These are phyloP conservation scores for Lunasporangiospora selenospora DNA, from an alignment of 192 early-diverging fungal species.

Conservation along the genomic window DNA sequence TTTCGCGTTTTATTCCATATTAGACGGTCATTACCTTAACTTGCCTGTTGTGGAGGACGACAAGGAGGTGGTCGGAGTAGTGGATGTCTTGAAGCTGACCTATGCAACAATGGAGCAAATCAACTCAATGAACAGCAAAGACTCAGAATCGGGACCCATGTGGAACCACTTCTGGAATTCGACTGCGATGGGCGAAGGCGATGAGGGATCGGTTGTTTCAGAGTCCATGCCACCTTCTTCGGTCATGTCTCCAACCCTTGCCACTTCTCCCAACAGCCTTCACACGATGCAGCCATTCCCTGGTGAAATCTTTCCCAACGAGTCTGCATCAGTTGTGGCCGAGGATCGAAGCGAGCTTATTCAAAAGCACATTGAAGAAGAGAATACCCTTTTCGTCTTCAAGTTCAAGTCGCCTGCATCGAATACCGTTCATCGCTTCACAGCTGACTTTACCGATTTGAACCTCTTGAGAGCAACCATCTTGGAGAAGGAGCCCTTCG, in stretches of 20 bases:
- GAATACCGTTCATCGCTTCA: slow-evolving; percentile 80
- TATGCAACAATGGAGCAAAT: slow-evolving; percentile 86
- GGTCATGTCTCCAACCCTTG: slow-evolving; percentile 47
- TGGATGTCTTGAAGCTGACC: slow-evolving; percentile 84
- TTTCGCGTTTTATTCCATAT: not conserved
- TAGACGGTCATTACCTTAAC: slow-evolving; percentile 85
- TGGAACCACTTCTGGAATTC: slow-evolving; percentile 85
- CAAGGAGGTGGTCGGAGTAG: slow-evolving; percentile 75
- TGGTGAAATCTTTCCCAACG: slow-evolving; percentile 63
- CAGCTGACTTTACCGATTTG: slow-evolving; percentile 60
- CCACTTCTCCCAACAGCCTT: slow-evolving; percentile 51
- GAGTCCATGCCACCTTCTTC: slow-evolving; percentile 62
- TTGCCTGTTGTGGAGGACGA: slow-evolving; percentile 79
- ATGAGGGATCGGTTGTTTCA: slow-evolving; percentile 66
- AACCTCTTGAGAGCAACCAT: slow-evolving; percentile 61
- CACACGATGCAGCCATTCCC: slow-evolving; percentile 53
- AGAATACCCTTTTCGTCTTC: slow-evolving; percentile 62
- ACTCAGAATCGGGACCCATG: slow-evolving; percentile 67
- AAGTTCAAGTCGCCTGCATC: slow-evolving; percentile 76
- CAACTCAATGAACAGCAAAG: slow-evolving; percentile 65
- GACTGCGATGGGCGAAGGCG: slow-evolving; percentile 65
- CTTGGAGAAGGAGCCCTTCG: slow-evolving; percentile 63
- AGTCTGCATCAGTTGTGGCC: slow-evolving; percentile 60
- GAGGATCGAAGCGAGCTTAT: slow-evolving; percentile 49
- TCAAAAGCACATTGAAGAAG: slow-evolving; percentile 47